Conservation (phyloP, 176 grass and related monocot genomes). For the Oryza nivara region DNA sequence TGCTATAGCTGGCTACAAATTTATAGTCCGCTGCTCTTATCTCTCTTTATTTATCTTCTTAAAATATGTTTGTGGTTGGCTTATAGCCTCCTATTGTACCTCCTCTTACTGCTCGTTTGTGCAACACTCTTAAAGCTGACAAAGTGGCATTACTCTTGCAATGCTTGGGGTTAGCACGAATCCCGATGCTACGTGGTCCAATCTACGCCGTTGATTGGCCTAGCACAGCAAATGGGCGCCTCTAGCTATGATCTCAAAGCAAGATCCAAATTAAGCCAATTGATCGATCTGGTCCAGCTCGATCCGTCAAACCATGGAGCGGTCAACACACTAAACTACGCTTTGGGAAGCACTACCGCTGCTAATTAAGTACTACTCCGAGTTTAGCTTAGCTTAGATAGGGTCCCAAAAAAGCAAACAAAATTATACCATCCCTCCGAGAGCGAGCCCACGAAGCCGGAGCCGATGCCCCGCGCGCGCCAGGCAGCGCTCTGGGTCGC, state of each 20-base stretch:
- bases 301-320: neutral
- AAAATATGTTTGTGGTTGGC: too few species aligned
- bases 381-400: neutral
- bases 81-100: too few species aligned
- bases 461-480: constrained; percentile 6
- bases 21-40: too few species aligned
- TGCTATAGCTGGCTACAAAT: too few species aligned
- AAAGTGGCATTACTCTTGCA: neutral
- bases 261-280: neutral
- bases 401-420: constrained; percentile 31
- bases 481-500: constrained; percentile 41
- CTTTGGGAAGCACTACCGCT: neutral
- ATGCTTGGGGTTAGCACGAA: neutral
- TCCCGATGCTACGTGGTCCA: neutral
- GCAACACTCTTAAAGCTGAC: too few species aligned
- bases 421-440: neutral
- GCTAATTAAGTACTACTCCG: neutral
- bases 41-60: too few species aligned
- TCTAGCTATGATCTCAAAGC: neutral
- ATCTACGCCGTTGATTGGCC: neutral
- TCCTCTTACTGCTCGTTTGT: neutral
- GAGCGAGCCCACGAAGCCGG: constrained; percentile 8
- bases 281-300: neutral
- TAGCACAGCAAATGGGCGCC: neutral
- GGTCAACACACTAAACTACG: neutral